Base-by-base conservation (phyloP, 441 rosid genomes). In the Gossypium lobatum region DNA sequence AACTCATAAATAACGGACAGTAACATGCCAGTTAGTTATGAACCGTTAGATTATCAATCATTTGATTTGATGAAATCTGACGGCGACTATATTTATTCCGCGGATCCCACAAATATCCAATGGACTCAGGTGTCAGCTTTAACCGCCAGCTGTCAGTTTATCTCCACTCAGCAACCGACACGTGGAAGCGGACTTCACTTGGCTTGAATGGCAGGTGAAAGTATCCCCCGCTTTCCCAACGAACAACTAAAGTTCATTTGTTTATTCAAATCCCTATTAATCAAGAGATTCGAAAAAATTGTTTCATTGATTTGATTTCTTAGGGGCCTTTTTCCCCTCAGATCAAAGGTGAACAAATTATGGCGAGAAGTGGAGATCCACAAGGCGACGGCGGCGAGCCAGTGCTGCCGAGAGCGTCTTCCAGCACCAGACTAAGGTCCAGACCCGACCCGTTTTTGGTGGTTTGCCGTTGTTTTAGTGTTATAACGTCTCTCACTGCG, bases 401-500 rank as follows among this genome's bases (percentile, higher is more conserved):
- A 52, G 60, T n/a, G 34, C 72, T 61, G 65, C 73, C 62, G 54
- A 34, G 59, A 37, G 57, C 45, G 39, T 9, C 78, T 28, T 20
- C 83, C 34, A 77, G 76, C 54, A 59, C 75, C 3, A 82, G 83
- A 52, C 61, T 72, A 17, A 77, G 83, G 37, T 45, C 76, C 5
- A 71, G 91, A 63, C 68, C 88, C 0, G 97, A 95, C 79, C 91
- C 91, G 0, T 77, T 93, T 53, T 75, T 95, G 76, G 80, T 93
- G 3, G 83, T 89, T 2, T 95, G 97, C 76, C 82, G 89, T 37
- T 88, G 97, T 84, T 95, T 91, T 82, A 79, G 95, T 75, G 62
- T 93, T 74, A 31, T 95, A 18, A 88, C 97, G 4, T 74, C 89
- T 64, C 72, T 95, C 11, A 79, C 88, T 39, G 96, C 95, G 58